Conservation (phyloP, 2,329 filamentous ascomycete species). For the Apiospora pterosperma region DNA sequence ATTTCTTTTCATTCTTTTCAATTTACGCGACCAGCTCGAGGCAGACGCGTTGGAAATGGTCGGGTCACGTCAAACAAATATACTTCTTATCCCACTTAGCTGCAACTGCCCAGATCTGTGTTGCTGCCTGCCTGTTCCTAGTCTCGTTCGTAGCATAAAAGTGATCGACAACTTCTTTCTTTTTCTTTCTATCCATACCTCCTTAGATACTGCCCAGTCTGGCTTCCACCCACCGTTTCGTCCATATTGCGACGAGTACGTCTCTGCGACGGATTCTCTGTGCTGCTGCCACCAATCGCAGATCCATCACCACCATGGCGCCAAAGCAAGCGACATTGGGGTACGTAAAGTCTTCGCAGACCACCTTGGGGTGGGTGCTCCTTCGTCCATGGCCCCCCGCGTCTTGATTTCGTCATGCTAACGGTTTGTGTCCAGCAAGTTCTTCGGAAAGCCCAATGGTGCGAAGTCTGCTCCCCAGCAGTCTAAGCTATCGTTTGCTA, state of each 20-base stretch:
- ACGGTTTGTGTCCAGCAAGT: conserved; percentile 60
- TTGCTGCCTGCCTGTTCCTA: background rate
- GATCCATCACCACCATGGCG: conserved; percentile 20
- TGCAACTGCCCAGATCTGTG: background rate
- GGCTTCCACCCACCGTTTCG: conserved; percentile 13
- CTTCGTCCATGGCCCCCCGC: background rate
- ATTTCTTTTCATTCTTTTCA: no score
- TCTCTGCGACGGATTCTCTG: conserved; percentile 16
- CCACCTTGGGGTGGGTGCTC: conserved; percentile 26
- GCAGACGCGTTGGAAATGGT: background rate
- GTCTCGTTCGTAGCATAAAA: background rate
- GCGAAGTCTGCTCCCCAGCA: conserved; percentile 64
- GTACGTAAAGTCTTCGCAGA: conserved; percentile 32
- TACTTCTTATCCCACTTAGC: background rate
- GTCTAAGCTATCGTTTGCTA: conserved; percentile 74
- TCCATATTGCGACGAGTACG: conserved; percentile 20
- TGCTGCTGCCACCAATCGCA: conserved; percentile 3
- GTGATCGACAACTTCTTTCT: background rate
- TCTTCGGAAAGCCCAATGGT: conserved; percentile 69
- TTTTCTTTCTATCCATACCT: no score
- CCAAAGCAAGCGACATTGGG: conserved; percentile 31
- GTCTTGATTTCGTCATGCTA: conserved; percentile 10
- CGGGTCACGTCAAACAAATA: background rate
- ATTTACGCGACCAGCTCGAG: background rate
- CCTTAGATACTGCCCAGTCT: background rate